Evolutionary conservation across 306 rosid genomes (phyloP).

Genomic region (Lotus japonicus): DNA sequence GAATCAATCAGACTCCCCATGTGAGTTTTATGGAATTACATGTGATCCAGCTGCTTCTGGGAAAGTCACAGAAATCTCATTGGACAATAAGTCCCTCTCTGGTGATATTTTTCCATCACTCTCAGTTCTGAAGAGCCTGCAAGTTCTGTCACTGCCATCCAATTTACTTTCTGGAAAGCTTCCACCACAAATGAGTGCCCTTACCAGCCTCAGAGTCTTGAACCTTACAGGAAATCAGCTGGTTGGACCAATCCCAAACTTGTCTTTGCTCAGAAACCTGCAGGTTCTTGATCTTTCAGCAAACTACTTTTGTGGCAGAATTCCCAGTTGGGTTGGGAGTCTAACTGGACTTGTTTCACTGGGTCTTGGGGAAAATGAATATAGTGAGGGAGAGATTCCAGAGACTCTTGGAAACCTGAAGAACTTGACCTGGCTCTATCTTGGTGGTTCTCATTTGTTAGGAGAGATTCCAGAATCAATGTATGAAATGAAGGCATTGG

Average conservation of each 20-base stretch:
- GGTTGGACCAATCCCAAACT: conserved; percentile 60
- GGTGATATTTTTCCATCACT: conserved; percentile 64
- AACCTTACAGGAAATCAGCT: conserved; percentile 54
- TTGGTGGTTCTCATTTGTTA: conserved; percentile 48
- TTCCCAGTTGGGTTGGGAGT: conserved; percentile 79
- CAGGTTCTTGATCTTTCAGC: conserved; percentile 63
- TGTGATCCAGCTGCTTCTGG: conserved; percentile 46
- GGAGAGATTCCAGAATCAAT: conserved; percentile 86
- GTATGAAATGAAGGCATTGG: conserved; percentile 52
- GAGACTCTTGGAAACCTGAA: conserved; percentile 54
- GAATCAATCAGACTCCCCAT: conserved; percentile 52
- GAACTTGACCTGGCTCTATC: conserved; percentile 72
- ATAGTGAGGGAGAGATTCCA: conserved; percentile 46
- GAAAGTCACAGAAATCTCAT: conserved; percentile 50
- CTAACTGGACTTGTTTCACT: conserved; percentile 41
- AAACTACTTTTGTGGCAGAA: conserved; percentile 49
- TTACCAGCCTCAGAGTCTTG: conserved; percentile 51
- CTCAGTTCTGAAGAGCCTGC: conserved; percentile 43
- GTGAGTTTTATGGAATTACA: conserved; percentile 56
- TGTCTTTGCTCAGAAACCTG: conserved; percentile 53
- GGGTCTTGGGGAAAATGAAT: conserved; percentile 62
- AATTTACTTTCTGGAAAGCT: conserved; percentile 59
- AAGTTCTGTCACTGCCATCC: conserved; percentile 46
- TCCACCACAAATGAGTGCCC: conserved; percentile 45
- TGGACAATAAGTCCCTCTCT: conserved; percentile 54